Conservation (phyloP, 2,329 filamentous ascomycete species). For the Paecilomyces fulvus region DNA sequence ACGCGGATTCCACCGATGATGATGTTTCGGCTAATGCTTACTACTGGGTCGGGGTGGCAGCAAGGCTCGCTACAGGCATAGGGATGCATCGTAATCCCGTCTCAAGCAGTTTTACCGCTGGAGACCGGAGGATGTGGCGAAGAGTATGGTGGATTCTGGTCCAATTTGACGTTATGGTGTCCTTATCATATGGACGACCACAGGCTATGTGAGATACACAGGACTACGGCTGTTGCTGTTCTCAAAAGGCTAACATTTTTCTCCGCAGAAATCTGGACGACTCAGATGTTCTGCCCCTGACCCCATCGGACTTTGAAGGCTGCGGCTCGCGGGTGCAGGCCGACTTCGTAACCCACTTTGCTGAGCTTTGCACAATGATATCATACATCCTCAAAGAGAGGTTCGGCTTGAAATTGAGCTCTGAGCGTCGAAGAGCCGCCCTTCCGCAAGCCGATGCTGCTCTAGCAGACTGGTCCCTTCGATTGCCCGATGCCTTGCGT, state of each 20-base stretch:
- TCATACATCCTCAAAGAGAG: slow-evolving; percentile 36
- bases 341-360: slow-evolving; percentile 41
- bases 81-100: slow-evolving; percentile 45
- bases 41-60: slow-evolving; percentile 47
- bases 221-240: not conserved
- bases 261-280: slow-evolving; percentile 39
- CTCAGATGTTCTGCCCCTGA: slow-evolving; percentile 41
- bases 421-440: slow-evolving; percentile 32
- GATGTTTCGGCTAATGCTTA: slow-evolving; percentile 47
- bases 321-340: slow-evolving; percentile 37
- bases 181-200: slow-evolving; percentile 43
- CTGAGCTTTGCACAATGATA: slow-evolving; percentile 44
- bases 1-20: slow-evolving; percentile 45
- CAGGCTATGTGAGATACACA: slow-evolving; percentile 36
- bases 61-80: slow-evolving; percentile 44
- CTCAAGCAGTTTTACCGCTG: slow-evolving; percentile 31
- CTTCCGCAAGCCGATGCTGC: slow-evolving; percentile 34
- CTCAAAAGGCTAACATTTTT: slow-evolving; percentile 1
- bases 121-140: slow-evolving; percentile 37
- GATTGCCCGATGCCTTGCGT: slow-evolving; percentile 32
- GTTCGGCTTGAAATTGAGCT: slow-evolving; percentile 33
- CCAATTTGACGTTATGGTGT: slow-evolving; percentile 37
- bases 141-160: slow-evolving; percentile 37
- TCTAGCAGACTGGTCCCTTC: slow-evolving; percentile 35
- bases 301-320: slow-evolving; percentile 39